Conservation (phyloP, 306 rosid genomes). For the Quercus mongolica region DNA sequence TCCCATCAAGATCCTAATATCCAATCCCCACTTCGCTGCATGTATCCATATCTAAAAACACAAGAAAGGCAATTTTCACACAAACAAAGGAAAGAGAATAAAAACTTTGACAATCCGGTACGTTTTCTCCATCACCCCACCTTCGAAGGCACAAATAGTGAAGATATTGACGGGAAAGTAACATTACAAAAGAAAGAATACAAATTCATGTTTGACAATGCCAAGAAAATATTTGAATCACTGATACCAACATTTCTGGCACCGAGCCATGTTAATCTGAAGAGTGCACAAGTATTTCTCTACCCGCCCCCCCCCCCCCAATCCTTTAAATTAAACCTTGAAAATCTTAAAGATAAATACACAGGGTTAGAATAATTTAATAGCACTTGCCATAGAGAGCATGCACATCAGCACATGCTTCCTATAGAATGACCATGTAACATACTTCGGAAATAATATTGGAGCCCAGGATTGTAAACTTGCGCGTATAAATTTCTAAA, state of each 20-base stretch:
- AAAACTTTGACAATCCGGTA: constrained; percentile 37
- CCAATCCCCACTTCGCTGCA: constrained; percentile 97
- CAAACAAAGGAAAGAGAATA: constrained; percentile 56
- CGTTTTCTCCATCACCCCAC: constrained; percentile 35
- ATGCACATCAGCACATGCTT: neutral
- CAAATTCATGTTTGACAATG: neutral
- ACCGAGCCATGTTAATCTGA: neutral
- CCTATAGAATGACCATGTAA: neutral
- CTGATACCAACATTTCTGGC: neutral
- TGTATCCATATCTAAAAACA: constrained; percentile 86
- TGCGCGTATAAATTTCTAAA: neutral
- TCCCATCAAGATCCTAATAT: constrained; percentile 99
- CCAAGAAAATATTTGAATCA: neutral
- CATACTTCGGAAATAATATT: constrained; percentile 11
- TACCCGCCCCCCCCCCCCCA: too few species aligned
- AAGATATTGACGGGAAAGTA: neutral
- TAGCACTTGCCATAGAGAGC: neutral
- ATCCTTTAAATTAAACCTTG: neutral
- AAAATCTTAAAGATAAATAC: too few species aligned
- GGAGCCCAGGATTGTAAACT: neutral
- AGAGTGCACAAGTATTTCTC: neutral
- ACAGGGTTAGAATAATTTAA: neutral
- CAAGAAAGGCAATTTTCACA: constrained; percentile 68
- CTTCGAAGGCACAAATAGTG: constrained; percentile 25
- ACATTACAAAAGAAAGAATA: neutral